Conservation (phyloP, 78 protist genomes). For the Bodo saltans region DNA sequence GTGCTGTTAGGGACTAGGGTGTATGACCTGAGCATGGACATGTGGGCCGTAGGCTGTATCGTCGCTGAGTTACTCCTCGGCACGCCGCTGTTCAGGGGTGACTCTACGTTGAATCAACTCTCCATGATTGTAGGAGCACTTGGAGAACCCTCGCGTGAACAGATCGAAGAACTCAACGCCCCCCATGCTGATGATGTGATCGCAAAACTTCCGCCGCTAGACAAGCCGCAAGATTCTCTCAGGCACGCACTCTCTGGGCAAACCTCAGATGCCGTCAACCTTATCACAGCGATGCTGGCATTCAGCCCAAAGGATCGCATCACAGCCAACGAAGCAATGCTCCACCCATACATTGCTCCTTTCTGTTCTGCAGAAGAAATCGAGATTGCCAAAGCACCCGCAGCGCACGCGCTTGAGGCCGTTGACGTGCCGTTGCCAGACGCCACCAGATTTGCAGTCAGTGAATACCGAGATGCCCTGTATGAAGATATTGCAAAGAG, state of each 20-base stretch:
- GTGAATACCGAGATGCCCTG: background rate
- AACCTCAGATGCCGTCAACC: constrained; percentile 67
- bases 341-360: constrained; percentile 62
- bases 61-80: constrained; percentile 86
- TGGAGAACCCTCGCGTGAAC: background rate
- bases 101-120: background rate
- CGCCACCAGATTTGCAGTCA: background rate
- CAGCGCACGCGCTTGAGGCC: background rate
- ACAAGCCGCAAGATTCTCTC: background rate
- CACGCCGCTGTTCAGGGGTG: constrained; percentile 7
- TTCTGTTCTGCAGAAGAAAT: background rate
- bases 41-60: constrained; percentile 90
- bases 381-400: no score
- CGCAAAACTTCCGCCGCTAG: constrained; percentile 58
- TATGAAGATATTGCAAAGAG: background rate
- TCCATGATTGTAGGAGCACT: background rate
- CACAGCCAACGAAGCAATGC: constrained; percentile 60
- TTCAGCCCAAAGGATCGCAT: constrained; percentile 83
- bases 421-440: background rate
- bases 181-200: constrained; percentile 83
- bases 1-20: background rate
- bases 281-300: constrained; percentile 71
- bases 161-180: constrained; percentile 58
- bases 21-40: constrained; percentile 64
- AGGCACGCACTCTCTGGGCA: background rate